Base-by-base conservation (phyloP, 163 green algal genomes). In the Prototheca cutis region DNA sequence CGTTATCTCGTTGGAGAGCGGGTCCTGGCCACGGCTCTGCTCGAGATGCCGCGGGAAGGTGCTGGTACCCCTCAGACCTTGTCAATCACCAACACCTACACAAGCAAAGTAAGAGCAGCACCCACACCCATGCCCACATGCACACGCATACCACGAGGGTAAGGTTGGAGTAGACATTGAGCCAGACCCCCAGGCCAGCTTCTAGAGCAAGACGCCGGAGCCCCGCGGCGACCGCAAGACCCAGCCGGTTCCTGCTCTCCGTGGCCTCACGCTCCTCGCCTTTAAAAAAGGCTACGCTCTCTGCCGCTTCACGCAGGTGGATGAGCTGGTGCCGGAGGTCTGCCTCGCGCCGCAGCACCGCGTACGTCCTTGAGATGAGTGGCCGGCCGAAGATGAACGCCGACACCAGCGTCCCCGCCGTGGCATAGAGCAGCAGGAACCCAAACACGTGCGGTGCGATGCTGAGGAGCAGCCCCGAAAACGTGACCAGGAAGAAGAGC, bases 201-300 rank as follows among this genome's bases (percentile, higher is more conserved):
- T 65, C 36, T 60, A 31, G 15, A 25, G 24, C 48, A 4, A 33
- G 6, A 6, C 48, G 23, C 7, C 48, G 48, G 24, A 54, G 21
- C n/a, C 24, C 48, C n/a, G 23, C 42, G 47, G n/a, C 25, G 4
- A 87, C 47, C 13, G 78, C 61, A 10, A 33, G 23, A 2, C 33
- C 31, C 49, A 85, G 68, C n/a, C 66, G 53, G 3, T 32, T 23
- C 0, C 10, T 21, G 0, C 71, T 69, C 36, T 57, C 55, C 23
- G 40, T 40, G 3, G 53, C 36, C 61, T 84, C 80, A 18, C 65
- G 61, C 27, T 31, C 56, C 53, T 86, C 84, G 27, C 84, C 88
- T 18, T 59, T 45, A 71, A 89, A 95, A 68, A 96, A 95, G 0
- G 89, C 88, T 49, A 95, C 87, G 30, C 66, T 80, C 75, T 96